phyloP scores from a whole-genome alignment of 441 rosid species.

The Populus hybrid region DNA sequence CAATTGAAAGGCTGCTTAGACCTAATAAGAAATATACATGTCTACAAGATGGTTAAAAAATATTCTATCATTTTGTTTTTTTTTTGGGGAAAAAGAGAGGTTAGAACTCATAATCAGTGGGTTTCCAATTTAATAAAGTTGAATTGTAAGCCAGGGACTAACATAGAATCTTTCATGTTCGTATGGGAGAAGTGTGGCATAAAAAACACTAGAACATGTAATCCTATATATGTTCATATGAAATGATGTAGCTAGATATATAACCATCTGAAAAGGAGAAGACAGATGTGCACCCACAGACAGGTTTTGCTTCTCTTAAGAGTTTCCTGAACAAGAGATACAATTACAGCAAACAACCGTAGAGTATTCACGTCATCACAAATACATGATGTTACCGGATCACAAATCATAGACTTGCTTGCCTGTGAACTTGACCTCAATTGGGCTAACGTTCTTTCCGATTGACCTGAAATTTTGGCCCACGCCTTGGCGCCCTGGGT shows the following conservation, averaged over 20 bases:
- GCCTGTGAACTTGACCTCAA: conserved; percentile 82
- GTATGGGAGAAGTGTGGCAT: not conserved
- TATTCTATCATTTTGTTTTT: too few relatives aligned
- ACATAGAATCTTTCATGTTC: too few relatives aligned
- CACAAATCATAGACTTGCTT: conserved; percentile 56
- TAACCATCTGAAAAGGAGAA: not conserved
- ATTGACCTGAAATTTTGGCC: conserved; percentile 68
- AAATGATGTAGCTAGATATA: not conserved
- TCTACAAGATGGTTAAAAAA: too few relatives aligned
- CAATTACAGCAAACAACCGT: not conserved
- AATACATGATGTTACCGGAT: not conserved
- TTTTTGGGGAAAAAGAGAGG: too few relatives aligned
- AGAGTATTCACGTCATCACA: not conserved
- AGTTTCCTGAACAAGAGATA: not conserved
- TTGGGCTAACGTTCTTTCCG: conserved; percentile 70
- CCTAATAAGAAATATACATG: too few relatives aligned
- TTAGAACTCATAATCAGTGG: too few relatives aligned
- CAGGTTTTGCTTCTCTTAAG: not conserved
- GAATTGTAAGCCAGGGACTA: too few relatives aligned
- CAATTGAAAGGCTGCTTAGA: too few relatives aligned
- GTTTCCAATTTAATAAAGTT: too few relatives aligned
- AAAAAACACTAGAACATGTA: not conserved
- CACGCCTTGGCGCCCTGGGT: conserved; percentile 66
- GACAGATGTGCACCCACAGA: not conserved
- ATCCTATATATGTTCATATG: not conserved